These are phyloP conservation scores for Leccinum longicurvipes DNA, from an alignment of 768 basidiomycete species.

Conservation along the genomic window DNA sequence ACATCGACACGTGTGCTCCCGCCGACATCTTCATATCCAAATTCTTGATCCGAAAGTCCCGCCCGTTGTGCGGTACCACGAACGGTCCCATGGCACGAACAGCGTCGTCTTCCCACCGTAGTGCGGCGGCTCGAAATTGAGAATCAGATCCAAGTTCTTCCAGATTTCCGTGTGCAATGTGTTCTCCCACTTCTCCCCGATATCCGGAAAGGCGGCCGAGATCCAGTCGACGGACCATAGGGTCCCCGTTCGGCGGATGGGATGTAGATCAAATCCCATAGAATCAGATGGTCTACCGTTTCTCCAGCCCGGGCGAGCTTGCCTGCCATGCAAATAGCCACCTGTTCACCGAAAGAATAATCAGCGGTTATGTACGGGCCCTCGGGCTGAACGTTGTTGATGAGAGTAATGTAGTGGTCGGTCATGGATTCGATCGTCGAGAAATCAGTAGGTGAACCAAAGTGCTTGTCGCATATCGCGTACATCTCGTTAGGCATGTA, in stretches of 20 bases:
- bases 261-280: conserved; percentile 30
- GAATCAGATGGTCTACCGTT: conserved; percentile 21
- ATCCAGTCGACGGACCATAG: conserved; percentile 30
- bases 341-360: conserved; percentile 29
- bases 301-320: conserved; percentile 24
- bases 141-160: conserved; percentile 32
- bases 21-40: conserved; percentile 26
- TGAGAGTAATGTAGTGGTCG: conserved; percentile 30
- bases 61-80: conserved; percentile 33
- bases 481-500: conserved; percentile 33
- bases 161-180: conserved; percentile 28
- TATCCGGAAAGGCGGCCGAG: conserved; percentile 30
- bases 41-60: too few relatives aligned
- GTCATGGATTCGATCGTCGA: conserved; percentile 29
- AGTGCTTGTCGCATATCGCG: conserved; percentile 30
- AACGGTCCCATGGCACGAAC: conserved; percentile 30
- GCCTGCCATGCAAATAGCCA: conserved; percentile 25
- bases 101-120: conserved; percentile 25
- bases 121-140: conserved; percentile 27
- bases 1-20: conserved; percentile 31
- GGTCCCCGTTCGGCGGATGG: conserved; percentile 25
- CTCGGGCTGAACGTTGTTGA: conserved; percentile 21
- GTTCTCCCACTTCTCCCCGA: conserved; percentile 30
- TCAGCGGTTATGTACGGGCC: conserved; percentile 28
- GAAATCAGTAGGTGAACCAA: conserved; percentile 28